Evolutionary conservation across 352 stramenopile genomes (phyloP).

Genomic region (Globisporangium abappressorium): DNA sequence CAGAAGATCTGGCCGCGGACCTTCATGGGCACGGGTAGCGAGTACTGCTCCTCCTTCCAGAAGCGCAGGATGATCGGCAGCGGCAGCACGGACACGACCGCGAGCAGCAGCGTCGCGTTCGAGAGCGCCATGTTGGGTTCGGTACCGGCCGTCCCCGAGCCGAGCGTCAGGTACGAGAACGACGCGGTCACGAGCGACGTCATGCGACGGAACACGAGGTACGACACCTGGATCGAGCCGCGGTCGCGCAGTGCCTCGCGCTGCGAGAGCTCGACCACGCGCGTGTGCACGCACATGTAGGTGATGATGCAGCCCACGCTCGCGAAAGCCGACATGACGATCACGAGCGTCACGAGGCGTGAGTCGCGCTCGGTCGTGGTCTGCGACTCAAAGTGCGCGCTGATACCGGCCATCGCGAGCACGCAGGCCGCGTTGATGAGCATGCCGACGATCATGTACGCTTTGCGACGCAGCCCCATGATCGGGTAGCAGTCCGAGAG

Average conservation of each 20-base stretch:
- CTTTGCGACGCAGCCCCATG: constrained; percentile 86
- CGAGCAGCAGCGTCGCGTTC: constrained; percentile 27
- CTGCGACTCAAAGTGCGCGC: constrained; percentile 21
- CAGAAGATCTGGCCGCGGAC: constrained; percentile 37
- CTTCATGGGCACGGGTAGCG: constrained; percentile 36
- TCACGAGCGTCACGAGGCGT: constrained; percentile 21
- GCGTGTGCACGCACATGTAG: constrained; percentile 38
- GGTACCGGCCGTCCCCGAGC: constrained; percentile 14
- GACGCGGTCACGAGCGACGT: constrained; percentile 19
- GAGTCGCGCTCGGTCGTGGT: constrained; percentile 1
- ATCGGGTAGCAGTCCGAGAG: constrained; percentile 90
- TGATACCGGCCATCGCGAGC: constrained; percentile 27
- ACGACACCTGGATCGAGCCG: constrained; percentile 33
- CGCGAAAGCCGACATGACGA: constrained; percentile 23
- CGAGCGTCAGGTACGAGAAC: constrained; percentile 8
- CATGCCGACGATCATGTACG: constrained; percentile 86
- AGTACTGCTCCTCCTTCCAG: constrained; percentile 49
- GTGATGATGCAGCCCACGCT: constrained; percentile 31
- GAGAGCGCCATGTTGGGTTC: constrained; percentile 14
- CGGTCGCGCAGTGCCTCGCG: constrained; percentile 34
- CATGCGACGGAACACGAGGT: constrained; percentile 33
- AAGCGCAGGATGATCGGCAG: constrained; percentile 33
- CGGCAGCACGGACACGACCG: constrained; percentile 25
- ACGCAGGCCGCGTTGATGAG: constrained; percentile 13
- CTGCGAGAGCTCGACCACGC: constrained; percentile 43